Percentiles rank a stretch among this genome's conserved stretches.
Conservation (phyloP, 2,329 filamentous ascomycete genomes). For the Colletotrichum navitas region DNA sequence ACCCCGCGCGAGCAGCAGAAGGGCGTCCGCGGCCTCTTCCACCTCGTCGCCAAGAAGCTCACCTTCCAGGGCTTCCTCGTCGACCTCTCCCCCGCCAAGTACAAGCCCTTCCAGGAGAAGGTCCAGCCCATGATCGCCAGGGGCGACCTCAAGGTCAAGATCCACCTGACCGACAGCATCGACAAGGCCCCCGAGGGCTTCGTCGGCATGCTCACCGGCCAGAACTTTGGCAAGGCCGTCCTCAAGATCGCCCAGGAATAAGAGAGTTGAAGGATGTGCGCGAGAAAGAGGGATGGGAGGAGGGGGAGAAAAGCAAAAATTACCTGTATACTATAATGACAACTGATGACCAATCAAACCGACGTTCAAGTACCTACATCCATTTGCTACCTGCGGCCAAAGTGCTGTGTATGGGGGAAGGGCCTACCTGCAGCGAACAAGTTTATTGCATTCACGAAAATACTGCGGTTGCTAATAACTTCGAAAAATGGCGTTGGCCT, state of each 20-base stretch:
- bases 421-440: too few species aligned
- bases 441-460: too few species aligned
- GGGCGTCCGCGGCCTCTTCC: constrained; percentile 74
- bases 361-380: not conserved
- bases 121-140: constrained; percentile 82
- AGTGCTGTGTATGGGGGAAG: not conserved
- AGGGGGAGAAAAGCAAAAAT: not conserved
- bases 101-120: constrained; percentile 79
- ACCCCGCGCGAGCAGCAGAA: constrained; percentile 64
- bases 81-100: constrained; percentile 75
- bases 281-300: not conserved
- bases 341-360: constrained; percentile 27
- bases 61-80: constrained; percentile 84
- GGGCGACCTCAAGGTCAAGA: constrained; percentile 78
- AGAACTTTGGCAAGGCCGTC: constrained; percentile 90
- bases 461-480: too few species aligned
- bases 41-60: constrained; percentile 76
- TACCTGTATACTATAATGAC: constrained; percentile 38
- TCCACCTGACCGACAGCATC: constrained; percentile 79
- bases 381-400: not conserved
- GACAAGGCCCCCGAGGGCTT: constrained; percentile 83
- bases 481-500: not conserved
- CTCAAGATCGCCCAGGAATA: constrained; percentile 65
- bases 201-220: constrained; percentile 79
- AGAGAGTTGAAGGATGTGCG: not conserved